Evolutionary conservation across 139 green algal genomes (phyloP).

Genomic region (Medakamo hakoo): DNA sequence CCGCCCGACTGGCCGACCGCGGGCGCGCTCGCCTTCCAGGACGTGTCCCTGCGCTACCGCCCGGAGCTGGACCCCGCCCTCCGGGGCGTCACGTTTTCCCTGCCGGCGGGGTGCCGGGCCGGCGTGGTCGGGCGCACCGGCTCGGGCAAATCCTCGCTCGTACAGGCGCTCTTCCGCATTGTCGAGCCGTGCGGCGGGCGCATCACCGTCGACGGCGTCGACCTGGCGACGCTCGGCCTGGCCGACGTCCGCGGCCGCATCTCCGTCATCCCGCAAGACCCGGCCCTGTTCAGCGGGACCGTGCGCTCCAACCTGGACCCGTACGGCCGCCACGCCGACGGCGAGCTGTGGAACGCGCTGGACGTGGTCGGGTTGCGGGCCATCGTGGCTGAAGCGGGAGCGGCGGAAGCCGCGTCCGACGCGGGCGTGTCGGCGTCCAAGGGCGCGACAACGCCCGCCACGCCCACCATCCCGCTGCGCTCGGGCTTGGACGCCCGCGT

Average conservation of each 20-base stretch:
- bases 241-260: slow-evolving; percentile 52
- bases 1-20: slow-evolving; percentile 30
- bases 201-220: slow-evolving; percentile 67
- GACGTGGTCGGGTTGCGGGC: slow-evolving; percentile 50
- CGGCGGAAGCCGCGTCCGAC: too few species aligned
- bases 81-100: slow-evolving; percentile 22
- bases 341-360: slow-evolving; percentile 59
- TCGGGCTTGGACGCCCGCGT: slow-evolving; percentile 33
- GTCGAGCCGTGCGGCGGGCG: slow-evolving; percentile 54
- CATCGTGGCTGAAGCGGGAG: slow-evolving; percentile 5
- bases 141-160: slow-evolving; percentile 65
- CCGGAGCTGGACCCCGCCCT: slow-evolving; percentile 67
- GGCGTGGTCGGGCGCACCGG: slow-evolving; percentile 77
- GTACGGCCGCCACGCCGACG: slow-evolving; percentile 48
- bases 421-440: too few species aligned
- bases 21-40: slow-evolving; percentile 39
- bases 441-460: too few species aligned
- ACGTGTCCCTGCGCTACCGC: slow-evolving; percentile 72
- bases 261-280: slow-evolving; percentile 56
- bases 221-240: slow-evolving; percentile 58
- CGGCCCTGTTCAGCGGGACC: neutral
- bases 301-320: slow-evolving; percentile 78
- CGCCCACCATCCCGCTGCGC: too few species aligned
- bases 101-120: slow-evolving; percentile 44
- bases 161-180: slow-evolving; percentile 67